Evolutionary conservation across 192 early-diverging fungal species (phyloP).

Genomic region (Chytriomyces confervae): DNA sequence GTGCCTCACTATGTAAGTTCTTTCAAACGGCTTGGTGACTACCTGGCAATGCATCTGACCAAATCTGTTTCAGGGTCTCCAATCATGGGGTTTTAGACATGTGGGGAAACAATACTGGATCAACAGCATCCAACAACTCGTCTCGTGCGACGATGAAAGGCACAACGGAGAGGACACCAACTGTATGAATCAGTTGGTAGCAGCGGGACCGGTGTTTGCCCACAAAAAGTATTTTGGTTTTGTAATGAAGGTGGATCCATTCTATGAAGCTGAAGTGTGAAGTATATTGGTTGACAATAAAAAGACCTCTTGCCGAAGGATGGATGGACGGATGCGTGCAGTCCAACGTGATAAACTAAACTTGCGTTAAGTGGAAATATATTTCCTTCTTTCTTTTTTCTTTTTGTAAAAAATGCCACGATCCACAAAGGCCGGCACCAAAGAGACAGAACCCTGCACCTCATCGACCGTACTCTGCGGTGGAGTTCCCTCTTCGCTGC

Average conservation of each 20-base stretch:
- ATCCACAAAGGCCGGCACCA: too few species aligned
- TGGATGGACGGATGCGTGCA: too few species aligned
- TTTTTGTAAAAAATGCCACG: too few species aligned
- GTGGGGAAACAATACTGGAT: not conserved
- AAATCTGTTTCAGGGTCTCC: not conserved
- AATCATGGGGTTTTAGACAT: not conserved
- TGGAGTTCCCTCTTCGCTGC: not conserved
- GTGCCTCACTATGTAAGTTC: constrained; percentile 17
- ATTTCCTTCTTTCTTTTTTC: too few species aligned
- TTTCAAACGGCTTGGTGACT: not conserved
- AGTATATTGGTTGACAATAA: too few species aligned
- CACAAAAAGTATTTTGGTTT: not conserved
- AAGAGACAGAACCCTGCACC: too few species aligned
- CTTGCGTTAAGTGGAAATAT: too few species aligned
- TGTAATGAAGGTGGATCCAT: not conserved
- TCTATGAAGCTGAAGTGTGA: too few species aligned
- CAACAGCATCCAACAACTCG: not conserved
- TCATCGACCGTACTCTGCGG: not conserved
- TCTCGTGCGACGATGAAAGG: not conserved
- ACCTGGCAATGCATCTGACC: not conserved
- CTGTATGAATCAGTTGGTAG: not conserved
- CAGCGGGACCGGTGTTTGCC: not conserved
- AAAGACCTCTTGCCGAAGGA: too few species aligned
- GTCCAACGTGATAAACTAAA: too few species aligned
- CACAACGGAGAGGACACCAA: not conserved